Conservation (phyloP, 176 grass and related monocot species). For the Aegilops sharonensis region DNA sequence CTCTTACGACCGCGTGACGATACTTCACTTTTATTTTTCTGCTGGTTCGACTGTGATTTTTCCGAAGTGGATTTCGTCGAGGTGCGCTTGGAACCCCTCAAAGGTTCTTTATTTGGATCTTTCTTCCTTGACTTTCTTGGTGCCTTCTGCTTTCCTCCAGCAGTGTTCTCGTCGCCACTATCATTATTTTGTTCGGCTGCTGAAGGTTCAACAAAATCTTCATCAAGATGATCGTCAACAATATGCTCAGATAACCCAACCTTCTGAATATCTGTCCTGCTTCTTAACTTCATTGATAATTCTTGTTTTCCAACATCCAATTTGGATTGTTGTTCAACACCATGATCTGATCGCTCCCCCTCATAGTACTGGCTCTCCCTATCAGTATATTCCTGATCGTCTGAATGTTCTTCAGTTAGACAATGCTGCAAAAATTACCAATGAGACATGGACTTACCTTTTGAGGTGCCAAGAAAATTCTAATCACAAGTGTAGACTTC, state of each 20-base stretch:
- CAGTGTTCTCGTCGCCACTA: conserved; percentile 37
- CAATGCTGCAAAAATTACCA: conserved; percentile 17
- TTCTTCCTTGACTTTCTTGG: conserved; percentile 42
- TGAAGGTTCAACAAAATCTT: conserved; percentile 32
- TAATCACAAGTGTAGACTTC: neutral
- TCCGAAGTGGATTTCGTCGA: conserved; percentile 22
- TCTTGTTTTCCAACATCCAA: conserved; percentile 10
- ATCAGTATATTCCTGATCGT: conserved; percentile 25
- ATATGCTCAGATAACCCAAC: conserved; percentile 24
- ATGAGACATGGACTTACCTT: conserved; percentile 12
- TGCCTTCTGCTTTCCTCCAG: conserved; percentile 32
- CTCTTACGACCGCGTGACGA: conserved; percentile 30
- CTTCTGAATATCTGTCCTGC: conserved; percentile 21
- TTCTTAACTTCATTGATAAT: conserved; percentile 39
- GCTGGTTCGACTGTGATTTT: conserved; percentile 29
- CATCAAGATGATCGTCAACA: conserved; percentile 29
- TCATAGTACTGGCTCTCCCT: neutral
- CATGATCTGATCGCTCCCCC: conserved; percentile 20
- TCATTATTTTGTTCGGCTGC: conserved; percentile 38
- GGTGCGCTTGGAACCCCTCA: neutral
- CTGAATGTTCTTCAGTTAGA: conserved; percentile 20
- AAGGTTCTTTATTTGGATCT: conserved; percentile 22
- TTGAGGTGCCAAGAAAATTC: neutral
- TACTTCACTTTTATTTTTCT: conserved; percentile 42
- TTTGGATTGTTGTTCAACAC: conserved; percentile 34